phyloP scores from a whole-genome alignment of 2,329 filamentous ascomycete species.

The Aspergillus sp. region DNA sequence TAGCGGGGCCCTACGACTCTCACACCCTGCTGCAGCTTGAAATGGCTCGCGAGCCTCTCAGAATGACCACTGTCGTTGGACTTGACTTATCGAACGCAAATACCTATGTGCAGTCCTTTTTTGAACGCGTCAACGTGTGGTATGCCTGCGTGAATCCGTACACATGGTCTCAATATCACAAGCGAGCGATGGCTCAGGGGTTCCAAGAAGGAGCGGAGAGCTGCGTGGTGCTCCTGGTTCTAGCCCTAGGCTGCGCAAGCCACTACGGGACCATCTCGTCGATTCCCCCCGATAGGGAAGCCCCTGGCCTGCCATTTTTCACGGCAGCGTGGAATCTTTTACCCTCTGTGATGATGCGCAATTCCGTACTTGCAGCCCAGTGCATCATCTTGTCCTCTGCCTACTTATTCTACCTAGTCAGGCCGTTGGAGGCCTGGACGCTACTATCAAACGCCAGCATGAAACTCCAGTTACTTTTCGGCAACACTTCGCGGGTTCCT shows the following conservation, averaged over 20 bases:
- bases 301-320: slow-evolving; percentile 75
- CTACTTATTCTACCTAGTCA: slow-evolving; percentile 78
- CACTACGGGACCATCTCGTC: slow-evolving; percentile 73
- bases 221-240: slow-evolving; percentile 75
- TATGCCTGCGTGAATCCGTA: slow-evolving; percentile 83
- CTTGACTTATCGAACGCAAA: slow-evolving; percentile 72
- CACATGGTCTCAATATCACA: slow-evolving; percentile 73
- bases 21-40: slow-evolving; percentile 79
- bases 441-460: slow-evolving; percentile 75
- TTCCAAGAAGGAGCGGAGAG: slow-evolving; percentile 78
- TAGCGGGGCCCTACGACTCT: slow-evolving; percentile 73
- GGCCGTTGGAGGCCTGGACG: slow-evolving; percentile 80
- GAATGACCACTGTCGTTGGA: slow-evolving; percentile 55
- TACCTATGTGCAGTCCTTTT: slow-evolving; percentile 75
- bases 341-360: slow-evolving; percentile 75
- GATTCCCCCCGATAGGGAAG: slow-evolving; percentile 65
- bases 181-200: slow-evolving; percentile 69
- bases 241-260: slow-evolving; percentile 74
- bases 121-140: slow-evolving; percentile 78
- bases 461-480: slow-evolving; percentile 75
- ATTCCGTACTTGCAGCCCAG: slow-evolving; percentile 73
- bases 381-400: slow-evolving; percentile 78
- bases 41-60: slow-evolving; percentile 73
- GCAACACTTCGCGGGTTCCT: slow-evolving; percentile 68
- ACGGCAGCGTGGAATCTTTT: slow-evolving; percentile 75